Conservation (phyloP, 2,329 filamentous ascomycete species). For the Aureobasidium zeae region DNA sequence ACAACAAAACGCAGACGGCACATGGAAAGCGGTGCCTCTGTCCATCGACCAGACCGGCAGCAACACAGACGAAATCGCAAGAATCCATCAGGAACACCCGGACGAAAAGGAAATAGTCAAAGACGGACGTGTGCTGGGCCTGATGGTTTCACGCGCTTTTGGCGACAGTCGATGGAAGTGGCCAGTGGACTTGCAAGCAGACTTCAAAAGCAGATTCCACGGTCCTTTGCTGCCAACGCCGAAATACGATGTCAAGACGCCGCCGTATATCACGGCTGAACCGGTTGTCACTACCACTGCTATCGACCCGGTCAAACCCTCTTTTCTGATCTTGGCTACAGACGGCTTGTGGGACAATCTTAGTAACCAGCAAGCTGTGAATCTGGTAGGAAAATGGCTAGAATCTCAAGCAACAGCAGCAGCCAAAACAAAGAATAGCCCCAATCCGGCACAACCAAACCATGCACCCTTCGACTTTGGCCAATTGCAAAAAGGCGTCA, state of each 20-base stretch:
- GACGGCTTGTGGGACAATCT: slow-evolving; percentile 52
- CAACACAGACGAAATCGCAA: slow-evolving; percentile 48
- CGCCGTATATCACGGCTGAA: slow-evolving; percentile 59
- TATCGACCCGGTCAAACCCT: slow-evolving; percentile 33
- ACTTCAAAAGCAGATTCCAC: slow-evolving; percentile 41
- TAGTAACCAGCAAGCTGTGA: slow-evolving; percentile 22
- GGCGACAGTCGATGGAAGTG: slow-evolving; percentile 63
- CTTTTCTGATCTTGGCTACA: slow-evolving; percentile 57
- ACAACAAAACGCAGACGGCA: slow-evolving; percentile 31
- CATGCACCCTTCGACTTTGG: slow-evolving; percentile 25
- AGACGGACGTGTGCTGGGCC: slow-evolving; percentile 52
- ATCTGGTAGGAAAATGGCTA: slow-evolving; percentile 47
- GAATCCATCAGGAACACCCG: slow-evolving; percentile 51
- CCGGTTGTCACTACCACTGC: slow-evolving; percentile 53
- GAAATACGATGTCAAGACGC: slow-evolving; percentile 37
- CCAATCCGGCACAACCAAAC: not conserved
- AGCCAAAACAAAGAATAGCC: slow-evolving; percentile 22
- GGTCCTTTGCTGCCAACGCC: slow-evolving; percentile 39
- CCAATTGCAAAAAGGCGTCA: slow-evolving; percentile 34
- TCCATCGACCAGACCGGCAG: slow-evolving; percentile 59
- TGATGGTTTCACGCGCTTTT: slow-evolving; percentile 56
- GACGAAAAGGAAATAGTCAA: slow-evolving; percentile 50
- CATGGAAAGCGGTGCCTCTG: slow-evolving; percentile 46
- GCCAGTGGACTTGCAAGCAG: slow-evolving; percentile 41
- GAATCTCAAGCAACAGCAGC: slow-evolving; percentile 25